A percentile compares a stretch with the other conserved stretches of the same genome.
Conservation (phyloP, 2,329 filamentous ascomycete species). For the Stromatinia cepivora region DNA sequence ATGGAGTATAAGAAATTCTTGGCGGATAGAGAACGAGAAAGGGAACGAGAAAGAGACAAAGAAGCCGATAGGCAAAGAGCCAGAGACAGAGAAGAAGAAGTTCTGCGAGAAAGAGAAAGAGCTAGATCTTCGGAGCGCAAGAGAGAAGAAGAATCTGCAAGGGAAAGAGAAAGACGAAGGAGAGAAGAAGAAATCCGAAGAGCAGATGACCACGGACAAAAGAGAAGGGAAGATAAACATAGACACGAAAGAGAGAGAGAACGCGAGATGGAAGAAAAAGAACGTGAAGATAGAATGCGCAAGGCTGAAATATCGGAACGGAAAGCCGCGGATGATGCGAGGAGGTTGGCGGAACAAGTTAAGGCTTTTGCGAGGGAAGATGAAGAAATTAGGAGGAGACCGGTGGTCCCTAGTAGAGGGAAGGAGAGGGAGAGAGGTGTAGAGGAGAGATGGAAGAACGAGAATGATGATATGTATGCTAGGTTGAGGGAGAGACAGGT, state of each 20-base stretch:
- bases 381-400: conserved; percentile 37
- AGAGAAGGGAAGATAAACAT: not conserved
- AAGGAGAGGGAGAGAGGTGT: conserved; percentile 23
- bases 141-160: not conserved
- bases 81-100: conserved; percentile 1
- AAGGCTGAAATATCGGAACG: conserved; percentile 21
- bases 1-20: not conserved
- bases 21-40: not conserved
- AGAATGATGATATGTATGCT: conserved; percentile 12
- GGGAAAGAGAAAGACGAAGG: not conserved
- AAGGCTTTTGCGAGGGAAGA: conserved; percentile 32
- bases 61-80: conserved; percentile 3
- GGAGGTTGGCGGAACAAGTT: conserved; percentile 27
- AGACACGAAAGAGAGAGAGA: conserved; percentile 15
- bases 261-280: not conserved
- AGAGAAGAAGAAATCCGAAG: conserved; percentile 1
- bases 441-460: conserved; percentile 3
- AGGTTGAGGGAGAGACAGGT: conserved; percentile 4
- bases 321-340: conserved; percentile 24
- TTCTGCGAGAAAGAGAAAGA: conserved; percentile 3
- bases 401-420: conserved; percentile 32
- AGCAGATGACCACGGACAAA: conserved; percentile 1
- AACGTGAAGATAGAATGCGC: conserved; percentile 7
- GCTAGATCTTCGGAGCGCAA: not conserved
- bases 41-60: not conserved